Evolutionary conservation across 75 land plant genomes (phyloP).

Genomic region (Picea glauca): DNA sequence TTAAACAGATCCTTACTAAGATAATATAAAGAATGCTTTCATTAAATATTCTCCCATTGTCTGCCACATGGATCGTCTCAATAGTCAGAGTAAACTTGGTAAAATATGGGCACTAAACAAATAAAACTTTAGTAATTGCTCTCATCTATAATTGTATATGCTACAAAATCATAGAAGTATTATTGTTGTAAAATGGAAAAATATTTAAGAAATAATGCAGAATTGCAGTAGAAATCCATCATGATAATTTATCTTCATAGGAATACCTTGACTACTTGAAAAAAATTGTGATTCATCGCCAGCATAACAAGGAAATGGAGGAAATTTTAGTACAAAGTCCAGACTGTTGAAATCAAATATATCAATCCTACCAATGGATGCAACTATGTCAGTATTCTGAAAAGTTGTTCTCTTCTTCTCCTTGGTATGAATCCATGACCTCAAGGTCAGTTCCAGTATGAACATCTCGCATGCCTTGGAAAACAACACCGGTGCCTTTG

Average conservation of each 20-base stretch:
- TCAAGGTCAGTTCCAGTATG: too few species aligned
- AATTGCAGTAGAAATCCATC: neutral
- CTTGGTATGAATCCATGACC: too few species aligned
- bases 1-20: neutral
- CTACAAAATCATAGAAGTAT: neutral
- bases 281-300: neutral
- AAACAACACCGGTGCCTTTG: too few species aligned
- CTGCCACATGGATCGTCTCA: conserved; percentile 62
- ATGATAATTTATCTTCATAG: neutral
- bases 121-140: neutral
- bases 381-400: too few species aligned
- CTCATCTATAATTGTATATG: neutral
- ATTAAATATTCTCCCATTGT: conserved; percentile 60
- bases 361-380: too few species aligned
- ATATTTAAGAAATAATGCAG: neutral
- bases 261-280: neutral
- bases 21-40: conserved; percentile 26
- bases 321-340: neutral
- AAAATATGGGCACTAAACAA: conserved; percentile 67
- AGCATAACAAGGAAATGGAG: neutral
- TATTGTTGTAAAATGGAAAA: neutral
- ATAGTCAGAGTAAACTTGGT: conserved; percentile 47
- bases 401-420: too few species aligned
- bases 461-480: too few species aligned
- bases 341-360: neutral